Base-by-base conservation (phyloP, 495 filamentous ascomycete genomes). In the Lichenothelia convexa region DNA sequence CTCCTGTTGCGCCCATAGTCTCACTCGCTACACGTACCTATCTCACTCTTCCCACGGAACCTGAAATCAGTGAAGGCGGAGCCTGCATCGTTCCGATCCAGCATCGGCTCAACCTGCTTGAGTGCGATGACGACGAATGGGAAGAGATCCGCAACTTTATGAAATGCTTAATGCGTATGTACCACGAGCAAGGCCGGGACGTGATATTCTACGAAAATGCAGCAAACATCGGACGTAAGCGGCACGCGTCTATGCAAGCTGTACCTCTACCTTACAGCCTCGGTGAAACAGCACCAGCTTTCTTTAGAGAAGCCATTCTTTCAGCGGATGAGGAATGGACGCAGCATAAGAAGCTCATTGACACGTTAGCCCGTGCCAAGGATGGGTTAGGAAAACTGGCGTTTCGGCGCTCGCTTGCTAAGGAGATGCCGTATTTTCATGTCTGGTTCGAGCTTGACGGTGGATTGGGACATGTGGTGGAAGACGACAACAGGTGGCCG, bases 361-460 rank as follows among this genome's bases (percentile, higher is more conserved):
- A 94, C 51, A 95, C 89, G 0, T 71, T 80, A 8, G 44, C 46
- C 0, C 34, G 45, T 9, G 63, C 68, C 30, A 72, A 73, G 48
- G 75, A 38, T 5, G 53, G 82, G 1, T 48, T 81, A 23, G 91
- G 91, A 0, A 78, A 80, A 52, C 51, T 63, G 39, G 85, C 89
- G 30, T 95, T 97, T 57, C 70, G 89, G 2, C 64, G 74, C 32
- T 75, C 70, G 2, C 57, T 97, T 21, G 82, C 77, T 18, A 94
- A 92, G 62, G 89, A 97, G 60, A 92, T 93, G 85, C 89, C 89
- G 18, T 97, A 97, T 53, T 95, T 97, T 56, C 89, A 97, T 45
- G 86, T 84, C 12, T 97, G 85, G 85, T 94, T 95, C 51, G 70
- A 73, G 41, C 56, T 97, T 5, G 83, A 95, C 51, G 91, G 91